phyloP scores from a whole-genome alignment of 139 green algal species.

The Penium margaritaceum region DNA sequence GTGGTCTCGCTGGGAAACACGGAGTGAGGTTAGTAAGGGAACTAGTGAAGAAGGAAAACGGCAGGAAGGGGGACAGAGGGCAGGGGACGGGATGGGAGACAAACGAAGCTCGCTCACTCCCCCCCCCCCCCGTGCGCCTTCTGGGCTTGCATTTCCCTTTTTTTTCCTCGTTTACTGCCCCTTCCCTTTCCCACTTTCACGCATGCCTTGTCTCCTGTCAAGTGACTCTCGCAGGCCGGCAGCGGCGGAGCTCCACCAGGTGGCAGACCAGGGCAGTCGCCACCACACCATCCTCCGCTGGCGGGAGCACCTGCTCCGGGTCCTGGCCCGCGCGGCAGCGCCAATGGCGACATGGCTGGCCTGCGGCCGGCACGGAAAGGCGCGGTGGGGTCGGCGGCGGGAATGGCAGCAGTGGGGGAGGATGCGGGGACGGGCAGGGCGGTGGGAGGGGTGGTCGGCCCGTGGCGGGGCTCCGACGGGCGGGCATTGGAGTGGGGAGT shows the following conservation, averaged over 20 bases:
- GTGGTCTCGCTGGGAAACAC: too few relatives aligned
- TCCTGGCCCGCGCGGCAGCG: background rate
- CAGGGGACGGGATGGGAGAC: background rate
- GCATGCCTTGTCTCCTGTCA: too few relatives aligned
- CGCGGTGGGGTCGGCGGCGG: background rate
- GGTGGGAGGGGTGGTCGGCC: too few relatives aligned
- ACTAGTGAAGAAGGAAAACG: constrained; percentile 2
- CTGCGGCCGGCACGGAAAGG: background rate
- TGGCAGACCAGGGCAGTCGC: too few relatives aligned
- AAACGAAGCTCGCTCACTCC: background rate
- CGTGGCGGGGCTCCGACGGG: background rate
- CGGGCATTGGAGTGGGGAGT: constrained; percentile 12
- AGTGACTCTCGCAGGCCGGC: too few relatives aligned
- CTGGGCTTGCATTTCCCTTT: constrained; percentile 1
- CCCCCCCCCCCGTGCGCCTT: background rate
- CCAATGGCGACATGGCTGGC: background rate
- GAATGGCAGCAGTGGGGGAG: background rate
- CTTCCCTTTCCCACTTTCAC: too few relatives aligned
- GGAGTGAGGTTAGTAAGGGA: too few relatives aligned
- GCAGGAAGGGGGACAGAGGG: background rate
- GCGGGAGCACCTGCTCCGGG: too few relatives aligned
- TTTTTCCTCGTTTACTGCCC: too few relatives aligned
- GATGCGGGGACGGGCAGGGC: background rate
- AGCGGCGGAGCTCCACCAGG: too few relatives aligned
- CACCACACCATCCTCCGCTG: too few relatives aligned